Conservation (phyloP, 139 green algal genomes). For the Chlamydomonas schloesseri region DNA sequence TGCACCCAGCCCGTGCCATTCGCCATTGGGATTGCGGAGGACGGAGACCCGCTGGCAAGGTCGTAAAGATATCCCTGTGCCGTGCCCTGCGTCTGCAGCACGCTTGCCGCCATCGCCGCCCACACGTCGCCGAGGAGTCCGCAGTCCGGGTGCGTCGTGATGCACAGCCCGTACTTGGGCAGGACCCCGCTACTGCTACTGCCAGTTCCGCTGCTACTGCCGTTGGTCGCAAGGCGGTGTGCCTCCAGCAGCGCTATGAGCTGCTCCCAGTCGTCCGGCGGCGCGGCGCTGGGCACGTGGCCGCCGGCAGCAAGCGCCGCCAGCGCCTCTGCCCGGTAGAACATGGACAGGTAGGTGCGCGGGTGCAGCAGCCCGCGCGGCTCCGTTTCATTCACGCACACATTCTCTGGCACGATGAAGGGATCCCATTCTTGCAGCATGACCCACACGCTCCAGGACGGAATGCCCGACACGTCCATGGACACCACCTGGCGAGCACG, state of each 20-base stretch:
- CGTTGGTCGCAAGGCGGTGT: no score
- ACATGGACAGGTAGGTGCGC: not conserved
- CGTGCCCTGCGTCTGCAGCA: not conserved
- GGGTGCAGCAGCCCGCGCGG: not conserved
- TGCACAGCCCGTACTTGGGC: conserved; percentile 13
- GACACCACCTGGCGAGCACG: not conserved
- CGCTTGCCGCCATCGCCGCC: conserved; percentile 8
- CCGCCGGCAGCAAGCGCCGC: not conserved
- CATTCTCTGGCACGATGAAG: not conserved
- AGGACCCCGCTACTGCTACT: not conserved
- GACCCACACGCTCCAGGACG: not conserved
- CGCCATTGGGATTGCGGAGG: not conserved
- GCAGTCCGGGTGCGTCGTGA: conserved; percentile 5
- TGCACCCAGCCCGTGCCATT: conserved; percentile 18
- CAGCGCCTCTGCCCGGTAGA: not conserved
- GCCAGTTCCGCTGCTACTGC: no score
- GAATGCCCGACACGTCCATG: not conserved
- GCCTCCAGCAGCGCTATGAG: no score
- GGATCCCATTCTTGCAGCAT: no score
- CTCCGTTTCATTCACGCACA: not conserved
- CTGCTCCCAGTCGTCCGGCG: no score
- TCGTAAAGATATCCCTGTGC: conserved; percentile 28
- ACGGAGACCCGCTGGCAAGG: not conserved
- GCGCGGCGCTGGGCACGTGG: no score
- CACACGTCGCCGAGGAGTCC: conserved; percentile 5